These are phyloP conservation scores for Plectranthus barbatus DNA, from an alignment of 257 asterid genomes.

Conservation along the genomic window DNA sequence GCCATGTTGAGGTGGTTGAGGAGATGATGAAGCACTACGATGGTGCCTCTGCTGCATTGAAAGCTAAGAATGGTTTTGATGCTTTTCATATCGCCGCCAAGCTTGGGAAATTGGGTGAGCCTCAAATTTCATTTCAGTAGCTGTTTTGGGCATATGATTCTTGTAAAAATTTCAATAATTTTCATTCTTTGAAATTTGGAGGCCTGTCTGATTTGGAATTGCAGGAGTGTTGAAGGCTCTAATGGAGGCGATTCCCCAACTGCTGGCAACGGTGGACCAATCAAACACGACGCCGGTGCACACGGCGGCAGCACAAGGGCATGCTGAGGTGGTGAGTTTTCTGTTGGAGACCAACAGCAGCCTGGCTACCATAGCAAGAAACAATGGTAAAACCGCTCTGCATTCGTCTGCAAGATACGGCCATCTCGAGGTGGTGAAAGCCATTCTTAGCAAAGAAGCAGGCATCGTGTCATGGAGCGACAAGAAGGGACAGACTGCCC, in stretches of 20 bases:
- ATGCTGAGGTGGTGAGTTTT: slow-evolving; percentile 44
- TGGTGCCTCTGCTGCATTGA: slow-evolving; percentile 44
- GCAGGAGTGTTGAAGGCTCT: slow-evolving; percentile 57
- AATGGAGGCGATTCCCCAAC: slow-evolving; percentile 56
- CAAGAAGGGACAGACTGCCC: slow-evolving; percentile 81
- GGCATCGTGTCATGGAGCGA: slow-evolving; percentile 51
- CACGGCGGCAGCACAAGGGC: slow-evolving; percentile 73
- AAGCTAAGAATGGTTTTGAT: slow-evolving; percentile 67
- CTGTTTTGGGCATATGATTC: neutral
- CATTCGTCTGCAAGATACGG: slow-evolving; percentile 76
- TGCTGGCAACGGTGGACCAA: slow-evolving; percentile 58
- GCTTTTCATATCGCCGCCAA: slow-evolving; percentile 79
- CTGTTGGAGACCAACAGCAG: slow-evolving; percentile 53
- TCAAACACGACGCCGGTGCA: slow-evolving; percentile 64
- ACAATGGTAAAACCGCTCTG: slow-evolving; percentile 62
- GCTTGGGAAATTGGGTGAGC: slow-evolving; percentile 55
- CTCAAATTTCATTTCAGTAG: neutral
- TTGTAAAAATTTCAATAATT: no score
- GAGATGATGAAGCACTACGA: slow-evolving; percentile 50
- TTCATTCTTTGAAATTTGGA: no score
- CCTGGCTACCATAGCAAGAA: slow-evolving; percentile 59
- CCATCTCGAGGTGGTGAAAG: slow-evolving; percentile 51
- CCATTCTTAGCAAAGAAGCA: slow-evolving; percentile 50
- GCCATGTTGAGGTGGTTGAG: slow-evolving; percentile 41
- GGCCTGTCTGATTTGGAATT: neutral